Conservation (phyloP, 2,329 filamentous ascomycete genomes). For the Claviceps sp. region DNA sequence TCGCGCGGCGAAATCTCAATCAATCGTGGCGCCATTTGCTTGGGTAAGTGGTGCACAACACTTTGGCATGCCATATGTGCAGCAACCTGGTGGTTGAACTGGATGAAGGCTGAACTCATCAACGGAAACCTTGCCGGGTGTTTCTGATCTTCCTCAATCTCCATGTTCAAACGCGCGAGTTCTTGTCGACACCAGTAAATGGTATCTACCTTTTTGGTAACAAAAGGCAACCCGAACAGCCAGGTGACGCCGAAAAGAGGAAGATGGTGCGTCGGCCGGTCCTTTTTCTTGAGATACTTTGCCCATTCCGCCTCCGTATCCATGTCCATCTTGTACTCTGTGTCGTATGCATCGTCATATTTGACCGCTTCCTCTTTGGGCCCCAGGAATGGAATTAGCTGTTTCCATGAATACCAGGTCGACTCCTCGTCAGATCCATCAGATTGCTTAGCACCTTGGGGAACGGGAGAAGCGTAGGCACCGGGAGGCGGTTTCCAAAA, state of each 20-base stretch:
- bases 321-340: slow-evolving; percentile 42
- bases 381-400: slow-evolving; percentile 35
- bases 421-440: slow-evolving; percentile 30
- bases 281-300: slow-evolving; percentile 65
- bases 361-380: slow-evolving; percentile 27
- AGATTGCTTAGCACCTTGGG: slow-evolving; percentile 36
- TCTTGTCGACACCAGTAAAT: slow-evolving; percentile 86
- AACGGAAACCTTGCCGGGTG: slow-evolving; percentile 74
- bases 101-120: slow-evolving; percentile 95
- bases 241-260: slow-evolving; percentile 49
- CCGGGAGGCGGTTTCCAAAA: slow-evolving; percentile 53
- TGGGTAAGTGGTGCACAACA: slow-evolving; percentile 78
- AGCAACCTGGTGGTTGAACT: slow-evolving; percentile 95
- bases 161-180: slow-evolving; percentile 73
- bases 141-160: slow-evolving; percentile 83
- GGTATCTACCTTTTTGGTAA: slow-evolving; percentile 86
- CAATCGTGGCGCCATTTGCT: slow-evolving; percentile 81
- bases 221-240: slow-evolving; percentile 64
- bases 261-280: slow-evolving; percentile 74
- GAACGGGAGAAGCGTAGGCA: slow-evolving; percentile 47
- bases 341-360: slow-evolving; percentile 52
- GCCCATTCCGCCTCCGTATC: slow-evolving; percentile 62
- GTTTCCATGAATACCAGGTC: slow-evolving; percentile 36
- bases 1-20: slow-evolving; percentile 92
- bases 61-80: slow-evolving; percentile 97